phyloP scores from a whole-genome alignment of 345 rosid species.

The Gynandropsis gynandra region DNA sequence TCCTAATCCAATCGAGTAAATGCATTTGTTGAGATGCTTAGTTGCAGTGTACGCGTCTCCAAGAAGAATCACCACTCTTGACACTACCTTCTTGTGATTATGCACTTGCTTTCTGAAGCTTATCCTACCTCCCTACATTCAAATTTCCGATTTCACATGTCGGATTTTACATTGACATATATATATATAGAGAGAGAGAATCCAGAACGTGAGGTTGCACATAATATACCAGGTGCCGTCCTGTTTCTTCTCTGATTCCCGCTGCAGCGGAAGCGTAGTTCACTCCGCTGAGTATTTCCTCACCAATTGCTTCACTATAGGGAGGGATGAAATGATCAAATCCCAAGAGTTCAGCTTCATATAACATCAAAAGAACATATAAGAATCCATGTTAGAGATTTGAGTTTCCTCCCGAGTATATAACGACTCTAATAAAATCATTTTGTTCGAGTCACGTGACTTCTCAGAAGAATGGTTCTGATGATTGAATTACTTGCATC shows the following conservation, averaged over 20 bases:
- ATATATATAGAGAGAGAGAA: background rate
- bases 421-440: too few species aligned
- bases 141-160: background rate
- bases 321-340: slow-evolving; percentile 55
- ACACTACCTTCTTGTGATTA: slow-evolving; percentile 52
- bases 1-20: slow-evolving; percentile 66
- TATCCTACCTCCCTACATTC: slow-evolving; percentile 59
- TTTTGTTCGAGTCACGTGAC: too few species aligned
- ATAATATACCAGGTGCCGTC: slow-evolving; percentile 53
- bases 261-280: slow-evolving; percentile 89
- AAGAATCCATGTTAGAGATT: background rate
- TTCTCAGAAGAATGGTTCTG: too few species aligned
- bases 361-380: slow-evolving; percentile 15
- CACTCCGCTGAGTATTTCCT: slow-evolving; percentile 51
- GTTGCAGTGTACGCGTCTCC: slow-evolving; percentile 52
- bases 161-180: too few species aligned
- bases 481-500: too few species aligned
- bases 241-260: slow-evolving; percentile 78
- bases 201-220: background rate
- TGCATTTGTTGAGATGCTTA: slow-evolving; percentile 50
- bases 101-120: slow-evolving; percentile 63
- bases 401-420: too few species aligned
- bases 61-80: slow-evolving; percentile 47
- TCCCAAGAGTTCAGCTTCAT: slow-evolving; percentile 54
- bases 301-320: slow-evolving; percentile 42